These are phyloP conservation scores for Ganoderma sp. DNA, from an alignment of 1,284 basidiomycete species.

Conservation along the genomic window DNA sequence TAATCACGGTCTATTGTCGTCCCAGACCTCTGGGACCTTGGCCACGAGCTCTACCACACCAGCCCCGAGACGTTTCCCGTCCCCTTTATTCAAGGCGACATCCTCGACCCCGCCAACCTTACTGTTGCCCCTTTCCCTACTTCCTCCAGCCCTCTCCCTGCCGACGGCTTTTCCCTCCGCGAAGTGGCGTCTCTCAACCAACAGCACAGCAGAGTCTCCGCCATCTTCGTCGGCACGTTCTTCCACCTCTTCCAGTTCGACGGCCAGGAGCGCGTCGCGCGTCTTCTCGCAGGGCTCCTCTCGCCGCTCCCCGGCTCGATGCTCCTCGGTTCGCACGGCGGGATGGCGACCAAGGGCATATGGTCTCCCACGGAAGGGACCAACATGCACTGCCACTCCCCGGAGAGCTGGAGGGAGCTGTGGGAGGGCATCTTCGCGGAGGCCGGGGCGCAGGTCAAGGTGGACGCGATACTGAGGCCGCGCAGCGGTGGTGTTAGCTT, in stretches of 20 bases:
- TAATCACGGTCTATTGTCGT: conserved; percentile 30
- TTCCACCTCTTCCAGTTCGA: conserved; percentile 56
- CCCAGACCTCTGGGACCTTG: conserved; percentile 38
- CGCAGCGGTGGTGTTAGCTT: conserved; percentile 7
- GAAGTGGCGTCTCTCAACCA: conserved; percentile 45
- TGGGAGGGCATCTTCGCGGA: conserved; percentile 50
- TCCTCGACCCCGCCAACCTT: conserved; percentile 45
- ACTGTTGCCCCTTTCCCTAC: conserved; percentile 32
- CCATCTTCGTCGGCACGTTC: conserved; percentile 50
- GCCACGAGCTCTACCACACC: conserved; percentile 40
- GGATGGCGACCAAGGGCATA: conserved; percentile 1
- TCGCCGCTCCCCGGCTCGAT: conserved; percentile 41
- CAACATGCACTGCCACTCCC: conserved; percentile 41
- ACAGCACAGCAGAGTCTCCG: conserved; percentile 48
- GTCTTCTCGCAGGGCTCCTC: conserved; percentile 45
- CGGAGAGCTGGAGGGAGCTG: conserved; percentile 48
- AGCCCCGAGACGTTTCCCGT: conserved; percentile 46
- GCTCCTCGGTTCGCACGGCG: conserved; percentile 41
- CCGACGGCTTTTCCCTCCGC: conserved; percentile 38
- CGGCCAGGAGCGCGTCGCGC: conserved; percentile 46
- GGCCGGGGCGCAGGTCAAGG: conserved; percentile 42
- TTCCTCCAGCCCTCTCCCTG: conserved; percentile 30
- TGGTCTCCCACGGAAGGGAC: conserved; percentile 28
- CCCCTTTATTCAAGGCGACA: conserved; percentile 50
- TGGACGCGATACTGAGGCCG: conserved; percentile 9